Evolutionary conservation across 140 eudicot genomes (phyloP).

Genomic region (Artemisia princeps): DNA sequence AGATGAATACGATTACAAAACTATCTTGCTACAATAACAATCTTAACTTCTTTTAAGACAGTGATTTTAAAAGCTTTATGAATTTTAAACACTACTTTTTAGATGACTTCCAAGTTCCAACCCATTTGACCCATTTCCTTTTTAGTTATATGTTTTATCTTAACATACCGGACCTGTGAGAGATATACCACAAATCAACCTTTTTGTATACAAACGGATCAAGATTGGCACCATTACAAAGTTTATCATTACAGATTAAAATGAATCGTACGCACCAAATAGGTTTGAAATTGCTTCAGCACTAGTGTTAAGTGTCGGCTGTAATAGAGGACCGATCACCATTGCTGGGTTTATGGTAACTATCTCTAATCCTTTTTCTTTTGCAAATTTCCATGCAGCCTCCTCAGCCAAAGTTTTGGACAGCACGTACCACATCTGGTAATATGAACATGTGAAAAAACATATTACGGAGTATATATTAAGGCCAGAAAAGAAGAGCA

Average conservation of each 20-base stretch:
- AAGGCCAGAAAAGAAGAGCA: background rate
- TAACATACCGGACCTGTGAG: too few relatives aligned
- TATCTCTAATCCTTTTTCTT: slow-evolving; percentile 45
- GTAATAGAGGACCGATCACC: slow-evolving; percentile 59
- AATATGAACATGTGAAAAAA: background rate
- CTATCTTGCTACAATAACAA: too few relatives aligned
- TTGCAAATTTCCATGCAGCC: slow-evolving; percentile 53
- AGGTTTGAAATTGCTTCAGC: slow-evolving; percentile 44
- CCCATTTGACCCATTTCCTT: too few relatives aligned
- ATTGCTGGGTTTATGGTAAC: slow-evolving; percentile 55
- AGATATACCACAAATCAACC: too few relatives aligned
- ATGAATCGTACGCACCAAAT: slow-evolving; percentile 28
- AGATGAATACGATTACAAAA: too few relatives aligned
- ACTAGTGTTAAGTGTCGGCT: slow-evolving; percentile 49
- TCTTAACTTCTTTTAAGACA: too few relatives aligned
- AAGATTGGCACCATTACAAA: too few relatives aligned
- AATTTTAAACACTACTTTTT: too few relatives aligned
- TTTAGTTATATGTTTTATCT: too few relatives aligned
- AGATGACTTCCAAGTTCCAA: too few relatives aligned
- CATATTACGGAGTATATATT: background rate
- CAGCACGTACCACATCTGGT: slow-evolving; percentile 47
- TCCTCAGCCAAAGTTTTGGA: slow-evolving; percentile 65
- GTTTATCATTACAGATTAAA: background rate
- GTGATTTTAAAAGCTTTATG: too few relatives aligned
- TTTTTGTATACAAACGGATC: too few relatives aligned